Percentiles rank a stretch among this genome's conserved stretches.
Evolutionary conservation across 371 early-diverging fungal genomes (phyloP).

Genomic region (Mortierella sp.): DNA sequence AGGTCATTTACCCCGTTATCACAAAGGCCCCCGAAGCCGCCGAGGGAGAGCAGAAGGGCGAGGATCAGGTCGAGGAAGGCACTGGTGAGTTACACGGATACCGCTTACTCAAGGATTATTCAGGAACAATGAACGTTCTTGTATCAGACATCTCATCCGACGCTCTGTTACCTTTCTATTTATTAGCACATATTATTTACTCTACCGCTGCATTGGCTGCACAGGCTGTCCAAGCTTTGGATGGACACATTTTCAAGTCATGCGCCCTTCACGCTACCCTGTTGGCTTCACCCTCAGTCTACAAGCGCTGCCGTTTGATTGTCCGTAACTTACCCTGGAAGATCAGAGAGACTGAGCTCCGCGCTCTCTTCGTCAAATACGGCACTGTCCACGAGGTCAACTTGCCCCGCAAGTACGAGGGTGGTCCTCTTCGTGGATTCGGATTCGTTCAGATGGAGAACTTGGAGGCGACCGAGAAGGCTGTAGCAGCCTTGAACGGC

Average conservation of each 20-base stretch:
- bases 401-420: conserved; percentile 83
- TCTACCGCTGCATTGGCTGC: conserved; percentile 60
- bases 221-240: conserved; percentile 66
- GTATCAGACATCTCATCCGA: background rate
- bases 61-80: conserved; percentile 60
- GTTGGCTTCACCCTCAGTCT: conserved; percentile 35
- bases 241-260: conserved; percentile 80
- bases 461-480: conserved; percentile 77
- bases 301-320: conserved; percentile 82
- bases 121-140: background rate
- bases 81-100: conserved; percentile 44
- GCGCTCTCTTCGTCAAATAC: conserved; percentile 66
- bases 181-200: conserved; percentile 57
- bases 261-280: conserved; percentile 42
- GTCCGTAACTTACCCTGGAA: conserved; percentile 93
- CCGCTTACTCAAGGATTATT: background rate
- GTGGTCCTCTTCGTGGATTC: conserved; percentile 86
- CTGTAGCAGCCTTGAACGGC: conserved; percentile 84
- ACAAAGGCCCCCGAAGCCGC: conserved; percentile 28
- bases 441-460: conserved; percentile 89
- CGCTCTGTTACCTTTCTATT: background rate
- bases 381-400: conserved; percentile 77
- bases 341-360: conserved; percentile 74
- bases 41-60: conserved; percentile 22
- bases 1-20: conserved; percentile 70